Conservation (phyloP, 2,329 filamentous ascomycete species). For the Davidsoniella eucalypti region DNA sequence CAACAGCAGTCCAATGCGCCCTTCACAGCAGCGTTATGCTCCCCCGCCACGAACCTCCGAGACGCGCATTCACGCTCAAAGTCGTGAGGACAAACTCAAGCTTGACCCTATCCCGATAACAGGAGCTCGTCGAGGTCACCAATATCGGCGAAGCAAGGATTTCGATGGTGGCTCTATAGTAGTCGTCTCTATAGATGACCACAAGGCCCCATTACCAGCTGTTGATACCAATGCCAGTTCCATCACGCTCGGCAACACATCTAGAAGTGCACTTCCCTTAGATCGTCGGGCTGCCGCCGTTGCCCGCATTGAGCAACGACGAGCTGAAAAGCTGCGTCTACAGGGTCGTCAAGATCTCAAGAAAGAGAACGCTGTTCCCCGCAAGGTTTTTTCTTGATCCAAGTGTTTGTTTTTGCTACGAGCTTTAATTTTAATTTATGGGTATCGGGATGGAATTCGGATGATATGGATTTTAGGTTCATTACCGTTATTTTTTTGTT, state of each 20-base stretch:
- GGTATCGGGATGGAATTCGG: no score
- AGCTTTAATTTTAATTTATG: no score
- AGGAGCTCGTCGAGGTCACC: background rate
- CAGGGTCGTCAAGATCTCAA: no score
- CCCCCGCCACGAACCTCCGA: background rate
- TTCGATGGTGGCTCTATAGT: background rate
- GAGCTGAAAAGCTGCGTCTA: slow-evolving; percentile 30
- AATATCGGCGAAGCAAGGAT: background rate
- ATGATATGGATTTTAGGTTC: no score
- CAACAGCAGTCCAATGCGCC: slow-evolving; percentile 6
- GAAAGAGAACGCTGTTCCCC: no score
- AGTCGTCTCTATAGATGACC: background rate
- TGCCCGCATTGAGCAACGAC: slow-evolving; percentile 36
- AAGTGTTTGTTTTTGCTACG: no score
- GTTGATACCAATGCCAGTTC: slow-evolving; percentile 18
- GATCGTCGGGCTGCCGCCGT: slow-evolving; percentile 37
- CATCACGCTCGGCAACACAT: slow-evolving; percentile 23
- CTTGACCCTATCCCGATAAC: background rate
- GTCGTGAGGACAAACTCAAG: background rate
- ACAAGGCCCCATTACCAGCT: background rate
- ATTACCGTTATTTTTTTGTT: no score
- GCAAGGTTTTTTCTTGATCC: no score
- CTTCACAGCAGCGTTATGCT: background rate
- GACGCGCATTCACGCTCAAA: background rate
- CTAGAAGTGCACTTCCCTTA: slow-evolving; percentile 28